Base-by-base conservation (phyloP, 768 basidiomycete genomes). In the Lactarius evosmus region DNA sequence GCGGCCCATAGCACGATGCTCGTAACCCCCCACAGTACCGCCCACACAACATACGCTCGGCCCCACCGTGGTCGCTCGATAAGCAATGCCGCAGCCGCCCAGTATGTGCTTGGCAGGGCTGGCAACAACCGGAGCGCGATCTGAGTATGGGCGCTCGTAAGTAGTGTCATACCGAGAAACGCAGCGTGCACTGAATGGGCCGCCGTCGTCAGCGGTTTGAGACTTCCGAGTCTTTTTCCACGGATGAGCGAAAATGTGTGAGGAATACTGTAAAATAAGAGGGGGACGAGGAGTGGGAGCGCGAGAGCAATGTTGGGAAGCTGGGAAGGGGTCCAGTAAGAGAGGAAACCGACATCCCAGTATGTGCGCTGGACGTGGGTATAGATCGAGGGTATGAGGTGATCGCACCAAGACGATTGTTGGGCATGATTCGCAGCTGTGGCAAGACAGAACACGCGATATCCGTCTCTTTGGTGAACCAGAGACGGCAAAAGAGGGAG, bases 241-340 rank as follows among this genome's bases (percentile, higher is more conserved):
- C 27, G 34, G 30, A 50, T 19, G 57, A 32, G 55, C 22, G n/a
- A 60, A 22, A 17, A 56, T 30, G 41, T 30, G 51, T 51, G 56
- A 19, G 61, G 56, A 11, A n/a, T 49, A 63, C 61, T 83, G 85
- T 6, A 74, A 61, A 50, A n/a, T 59, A 81, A 74, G 40, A 87
- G 75, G 66, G 81, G 76, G 55, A 75, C 46, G 58, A 96, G 81
- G 0, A 88, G 80, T 0, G 96, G 96, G 0, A 83, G 70, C 17
- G 89, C 85, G 61, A 98, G 79, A 64, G 93, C 67, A 72, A 98
- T 91, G 74, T 98, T 97, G 52, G 97, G 97, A 2, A 93, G 69
- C 74, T 99, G 95, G 33, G 82, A 75, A 27, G 77, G 65, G 0
- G 87, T 87, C 93, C 93, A 99, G 74, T 98, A 98, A 3, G 79